phyloP scores from a whole-genome alignment of 108 stramenopile species.

The Cyclotella sp. region DNA sequence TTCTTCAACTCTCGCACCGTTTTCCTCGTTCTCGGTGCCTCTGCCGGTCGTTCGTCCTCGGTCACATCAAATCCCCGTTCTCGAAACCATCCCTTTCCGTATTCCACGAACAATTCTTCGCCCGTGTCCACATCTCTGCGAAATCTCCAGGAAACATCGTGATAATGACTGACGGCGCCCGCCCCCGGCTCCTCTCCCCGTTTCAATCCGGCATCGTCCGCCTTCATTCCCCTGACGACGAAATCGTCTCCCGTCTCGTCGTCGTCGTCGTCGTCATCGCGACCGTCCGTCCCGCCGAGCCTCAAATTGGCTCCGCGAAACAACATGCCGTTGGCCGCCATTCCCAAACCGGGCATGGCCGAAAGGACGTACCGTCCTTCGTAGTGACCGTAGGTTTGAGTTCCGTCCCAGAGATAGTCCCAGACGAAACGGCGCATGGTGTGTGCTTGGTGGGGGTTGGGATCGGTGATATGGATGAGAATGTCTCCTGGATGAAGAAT shows the following conservation, averaged over 20 bases:
- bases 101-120: constrained; percentile 44
- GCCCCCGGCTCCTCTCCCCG: constrained; percentile 41
- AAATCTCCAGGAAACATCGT: constrained; percentile 26
- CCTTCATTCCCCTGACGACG: neutral
- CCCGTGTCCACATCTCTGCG: constrained; percentile 51
- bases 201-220: neutral
- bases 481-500: too few relatives aligned
- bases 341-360: constrained; percentile 55
- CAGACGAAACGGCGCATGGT: too few relatives aligned
- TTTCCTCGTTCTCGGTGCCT: neutral
- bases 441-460: too few relatives aligned
- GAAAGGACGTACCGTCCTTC: constrained; percentile 32
- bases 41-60: neutral
- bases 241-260: too few relatives aligned
- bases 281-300: constrained; percentile 37
- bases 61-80: neutral
- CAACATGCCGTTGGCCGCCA: constrained; percentile 43
- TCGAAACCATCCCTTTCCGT: neutral
- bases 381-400: neutral
- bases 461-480: too few relatives aligned
- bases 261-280: too few relatives aligned
- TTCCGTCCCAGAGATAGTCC: too few relatives aligned
- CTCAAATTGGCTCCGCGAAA: constrained; percentile 25
- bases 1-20: constrained; percentile 18
- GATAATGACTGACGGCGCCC: constrained; percentile 59